These are phyloP conservation scores for Xylaria sp. DNA, from an alignment of 2,329 filamentous ascomycete genomes.

Conservation along the genomic window DNA sequence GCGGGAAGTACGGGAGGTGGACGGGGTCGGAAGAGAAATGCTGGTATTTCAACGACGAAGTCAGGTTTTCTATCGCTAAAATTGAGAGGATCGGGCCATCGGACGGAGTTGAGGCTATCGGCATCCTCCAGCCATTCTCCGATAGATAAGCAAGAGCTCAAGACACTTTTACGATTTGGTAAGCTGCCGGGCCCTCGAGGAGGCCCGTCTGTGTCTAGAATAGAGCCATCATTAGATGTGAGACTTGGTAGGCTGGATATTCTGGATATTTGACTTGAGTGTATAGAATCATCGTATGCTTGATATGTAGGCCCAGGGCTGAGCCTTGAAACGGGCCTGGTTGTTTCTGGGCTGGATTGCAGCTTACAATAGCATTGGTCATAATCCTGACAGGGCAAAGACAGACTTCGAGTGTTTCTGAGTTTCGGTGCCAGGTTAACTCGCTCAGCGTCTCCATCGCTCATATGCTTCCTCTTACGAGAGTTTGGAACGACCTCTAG, in stretches of 20 bases:
- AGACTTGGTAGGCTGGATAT: not conserved
- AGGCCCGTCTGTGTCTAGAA: not conserved
- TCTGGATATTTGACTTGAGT: not conserved
- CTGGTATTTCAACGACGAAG: not conserved
- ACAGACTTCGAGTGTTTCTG: not conserved
- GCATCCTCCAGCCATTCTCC: not conserved
- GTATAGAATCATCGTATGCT: not conserved
- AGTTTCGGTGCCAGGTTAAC: not conserved
- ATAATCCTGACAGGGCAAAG: not conserved
- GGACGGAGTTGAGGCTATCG: conserved; percentile 17
- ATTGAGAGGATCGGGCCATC: conserved; percentile 4
- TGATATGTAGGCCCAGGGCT: not conserved
- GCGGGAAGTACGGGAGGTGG: conserved; percentile 9
- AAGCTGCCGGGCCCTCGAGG: not conserved
- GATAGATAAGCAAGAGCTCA: not conserved
- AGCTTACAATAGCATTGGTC: not conserved
- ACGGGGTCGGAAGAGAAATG: conserved; percentile 23
- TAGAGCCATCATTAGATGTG: not conserved
- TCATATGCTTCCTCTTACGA: not conserved
- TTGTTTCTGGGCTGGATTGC: not conserved
- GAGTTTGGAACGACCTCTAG: not conserved
- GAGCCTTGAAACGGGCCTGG: not conserved
- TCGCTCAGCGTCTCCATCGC: not conserved
- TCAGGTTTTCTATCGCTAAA: not conserved
- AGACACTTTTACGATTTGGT: not conserved